Evolutionary conservation across 2,329 filamentous ascomycete genomes (phyloP).

Genomic region (Apiospora marii): DNA sequence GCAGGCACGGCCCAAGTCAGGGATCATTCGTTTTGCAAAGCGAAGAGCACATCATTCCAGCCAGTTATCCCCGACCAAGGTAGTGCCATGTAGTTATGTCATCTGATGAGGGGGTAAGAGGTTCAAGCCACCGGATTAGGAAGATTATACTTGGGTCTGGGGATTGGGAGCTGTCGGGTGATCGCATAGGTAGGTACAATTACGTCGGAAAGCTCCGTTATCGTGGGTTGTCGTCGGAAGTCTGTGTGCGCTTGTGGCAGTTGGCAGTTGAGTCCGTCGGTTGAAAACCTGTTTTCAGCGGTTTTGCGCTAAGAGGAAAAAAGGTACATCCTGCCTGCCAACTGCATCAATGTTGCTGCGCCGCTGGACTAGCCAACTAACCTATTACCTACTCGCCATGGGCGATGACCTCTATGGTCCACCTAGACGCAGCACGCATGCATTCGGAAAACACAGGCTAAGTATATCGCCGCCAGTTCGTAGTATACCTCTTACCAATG

Average conservation of each 20-base stretch:
- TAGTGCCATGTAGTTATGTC: not conserved
- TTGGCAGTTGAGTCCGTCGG: not conserved
- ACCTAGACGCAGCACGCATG: constrained; percentile 7
- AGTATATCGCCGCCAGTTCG: not conserved
- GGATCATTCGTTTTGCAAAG: not conserved
- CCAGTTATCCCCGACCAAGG: not conserved
- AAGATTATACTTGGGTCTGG: not conserved
- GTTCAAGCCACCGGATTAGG: not conserved
- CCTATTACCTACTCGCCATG: constrained; percentile 8
- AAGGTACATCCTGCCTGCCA: not conserved
- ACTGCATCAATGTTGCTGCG: not conserved
- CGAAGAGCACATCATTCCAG: not conserved
- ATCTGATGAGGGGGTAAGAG: not conserved
- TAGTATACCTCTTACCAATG: constrained; percentile 2
- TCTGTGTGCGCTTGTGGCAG: constrained; percentile 5
- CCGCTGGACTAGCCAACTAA: not conserved
- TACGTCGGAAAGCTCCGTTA: constrained; percentile 1
- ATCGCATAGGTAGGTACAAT: not conserved
- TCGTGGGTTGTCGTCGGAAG: constrained; percentile 8
- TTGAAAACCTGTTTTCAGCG: constrained; percentile 13
- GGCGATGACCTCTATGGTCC: constrained; percentile 7
- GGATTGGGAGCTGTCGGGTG: not conserved
- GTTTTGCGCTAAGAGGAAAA: not conserved
- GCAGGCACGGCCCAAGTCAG: not conserved
- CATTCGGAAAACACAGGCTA: constrained; percentile 16